phyloP scores from a whole-genome alignment of 371 early-diverging fungal species.

The Fennellomyces sp. region DNA sequence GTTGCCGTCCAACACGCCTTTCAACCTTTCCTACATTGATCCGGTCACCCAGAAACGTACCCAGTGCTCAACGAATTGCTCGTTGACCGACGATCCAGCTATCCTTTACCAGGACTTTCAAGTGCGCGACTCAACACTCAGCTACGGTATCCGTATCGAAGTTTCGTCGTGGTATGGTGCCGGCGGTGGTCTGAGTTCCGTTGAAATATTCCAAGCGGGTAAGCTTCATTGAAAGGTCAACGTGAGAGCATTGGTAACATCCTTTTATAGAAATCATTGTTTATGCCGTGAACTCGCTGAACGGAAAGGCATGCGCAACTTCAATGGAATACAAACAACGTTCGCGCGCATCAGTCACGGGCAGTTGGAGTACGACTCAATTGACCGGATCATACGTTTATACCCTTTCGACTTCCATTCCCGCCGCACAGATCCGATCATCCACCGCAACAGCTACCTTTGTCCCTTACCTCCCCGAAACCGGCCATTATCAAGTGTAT shows the following conservation, averaged over 20 bases:
- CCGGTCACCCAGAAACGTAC: constrained; percentile 40
- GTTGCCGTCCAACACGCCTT: constrained; percentile 43
- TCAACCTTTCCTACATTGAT: constrained; percentile 68
- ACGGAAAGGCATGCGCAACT: constrained; percentile 14
- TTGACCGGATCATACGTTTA: constrained; percentile 24
- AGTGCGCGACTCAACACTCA: constrained; percentile 37
- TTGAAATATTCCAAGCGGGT: constrained; percentile 73
- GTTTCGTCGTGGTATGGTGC: constrained; percentile 74
- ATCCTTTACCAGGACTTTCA: constrained; percentile 64
- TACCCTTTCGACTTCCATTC: constrained; percentile 22
- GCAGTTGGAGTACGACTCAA: constrained; percentile 21
- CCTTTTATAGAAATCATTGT: constrained; percentile 32
- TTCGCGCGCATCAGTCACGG: constrained; percentile 21
- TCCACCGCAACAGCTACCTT: constrained; percentile 47
- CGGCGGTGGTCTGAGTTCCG: constrained; percentile 72
- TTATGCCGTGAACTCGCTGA: constrained; percentile 18
- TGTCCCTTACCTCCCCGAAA: constrained; percentile 62
- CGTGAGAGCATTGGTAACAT: too few species aligned
- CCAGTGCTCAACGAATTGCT: constrained; percentile 65
- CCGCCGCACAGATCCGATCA: constrained; percentile 19
- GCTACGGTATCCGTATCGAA: constrained; percentile 64
- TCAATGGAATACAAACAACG: constrained; percentile 4
- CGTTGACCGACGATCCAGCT: constrained; percentile 45
- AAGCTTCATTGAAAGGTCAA: too few species aligned
- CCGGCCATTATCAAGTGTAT: constrained; percentile 67